Base-by-base conservation (phyloP, 306 rosid species). In the Lablab purpureus region DNA sequence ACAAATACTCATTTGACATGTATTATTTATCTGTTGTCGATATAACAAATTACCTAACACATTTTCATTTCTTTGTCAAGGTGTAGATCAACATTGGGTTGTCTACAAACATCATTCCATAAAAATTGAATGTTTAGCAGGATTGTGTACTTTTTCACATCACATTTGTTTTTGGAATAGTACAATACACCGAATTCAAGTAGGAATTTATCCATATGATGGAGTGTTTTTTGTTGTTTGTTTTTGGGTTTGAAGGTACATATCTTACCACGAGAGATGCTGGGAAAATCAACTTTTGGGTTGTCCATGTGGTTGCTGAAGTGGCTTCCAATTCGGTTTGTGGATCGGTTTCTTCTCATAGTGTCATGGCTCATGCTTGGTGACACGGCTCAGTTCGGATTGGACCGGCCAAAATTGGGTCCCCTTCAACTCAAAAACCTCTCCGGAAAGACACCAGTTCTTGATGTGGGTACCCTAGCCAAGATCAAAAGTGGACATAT, bases 251-350 rank as follows among this genome's bases (percentile, higher is more conserved):
- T 68, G 81, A 78, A 96, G 99, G 99, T 96, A 73, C 99, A 96
- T 88, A 83, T 96, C 78, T 89, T 96, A 70, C 99, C 99, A 87
- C 87, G 87, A 84, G 97, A 96, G 91, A 90, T 96, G 98, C 92
- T 96, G 88, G 98, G 99, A 54, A 93, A 77, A 88, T 96, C 98
- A n/a, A 96, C 99, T 87, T 96, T 96, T 45, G 99, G 97, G 89
- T 65, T 96, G 97, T 96, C 99, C 84, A 89, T 93, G 96, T 90
- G 93, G 98, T 82, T 96, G 85, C 94, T 91, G 25, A 96, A 91
- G 88, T 96, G 99, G 99, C 73, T 96, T 9, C 99, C 97, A 62
- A 76, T 91, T 22, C 8, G 86, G 14, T 76, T 96, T 41, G 99
- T 96, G 68, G 99, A 96, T 71, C 60, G 85, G 37, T 80, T 96